Conservation (phyloP, 2,329 filamentous ascomycete species). For the Corynespora cassiicola region DNA sequence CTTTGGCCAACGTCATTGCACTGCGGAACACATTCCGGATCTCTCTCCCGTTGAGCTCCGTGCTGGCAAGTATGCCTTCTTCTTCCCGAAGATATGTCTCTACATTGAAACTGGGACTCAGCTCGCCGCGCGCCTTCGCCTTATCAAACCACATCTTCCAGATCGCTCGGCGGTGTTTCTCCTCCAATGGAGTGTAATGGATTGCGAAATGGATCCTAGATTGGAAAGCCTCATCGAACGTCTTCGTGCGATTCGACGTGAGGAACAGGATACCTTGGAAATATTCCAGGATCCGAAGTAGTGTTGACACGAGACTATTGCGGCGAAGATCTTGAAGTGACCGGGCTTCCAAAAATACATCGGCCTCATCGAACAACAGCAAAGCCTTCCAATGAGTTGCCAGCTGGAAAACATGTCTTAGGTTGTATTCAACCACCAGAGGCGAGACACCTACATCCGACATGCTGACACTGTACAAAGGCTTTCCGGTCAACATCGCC, state of each 20-base stretch:
- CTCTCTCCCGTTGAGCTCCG: constrained; percentile 28
- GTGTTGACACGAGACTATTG: too few species aligned
- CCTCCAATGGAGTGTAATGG: constrained; percentile 44
- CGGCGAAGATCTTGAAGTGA: too few species aligned
- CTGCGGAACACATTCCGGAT: constrained; percentile 40
- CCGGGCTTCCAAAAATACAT: constrained; percentile 30
- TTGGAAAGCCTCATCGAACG: constrained; percentile 47
- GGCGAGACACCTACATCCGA: too few species aligned
- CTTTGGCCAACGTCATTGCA: too few species aligned
- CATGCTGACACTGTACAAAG: too few species aligned
- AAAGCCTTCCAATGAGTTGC: constrained; percentile 58
- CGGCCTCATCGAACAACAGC: constrained; percentile 57
- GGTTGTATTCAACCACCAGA: too few species aligned
- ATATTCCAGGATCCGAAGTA: constrained; percentile 47
- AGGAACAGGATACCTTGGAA: constrained; percentile 51
- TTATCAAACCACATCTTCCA: constrained; percentile 34
- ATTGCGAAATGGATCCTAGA: constrained; percentile 48
- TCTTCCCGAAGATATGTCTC: constrained; percentile 26
- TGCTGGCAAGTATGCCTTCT: too few species aligned
- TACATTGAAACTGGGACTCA: constrained; percentile 12
- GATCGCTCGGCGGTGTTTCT: constrained; percentile 17
- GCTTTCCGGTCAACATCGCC: too few species aligned
- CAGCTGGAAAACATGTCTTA: too few species aligned
- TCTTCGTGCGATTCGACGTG: constrained; percentile 47
- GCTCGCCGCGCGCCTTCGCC: constrained; percentile 8